Conservation (phyloP, 768 basidiomycete genomes). For the Pisolithus tinctorius region DNA sequence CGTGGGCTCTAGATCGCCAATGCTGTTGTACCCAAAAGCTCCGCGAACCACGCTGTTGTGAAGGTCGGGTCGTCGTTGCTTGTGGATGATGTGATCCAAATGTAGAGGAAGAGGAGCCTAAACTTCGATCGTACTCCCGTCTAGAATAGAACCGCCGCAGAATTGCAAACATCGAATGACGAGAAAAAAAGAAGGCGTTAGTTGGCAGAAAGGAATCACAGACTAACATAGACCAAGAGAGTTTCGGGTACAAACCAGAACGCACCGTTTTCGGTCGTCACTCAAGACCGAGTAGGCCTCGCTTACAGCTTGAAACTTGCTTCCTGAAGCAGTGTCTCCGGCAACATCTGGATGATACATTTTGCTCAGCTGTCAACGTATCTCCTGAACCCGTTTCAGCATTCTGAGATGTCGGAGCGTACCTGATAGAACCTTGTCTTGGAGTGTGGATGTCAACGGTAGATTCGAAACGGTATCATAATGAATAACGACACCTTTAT, state of each 20-base stretch:
- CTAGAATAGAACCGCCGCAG: constrained; percentile 7
- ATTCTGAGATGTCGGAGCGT: background rate
- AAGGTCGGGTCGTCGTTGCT: constrained; percentile 22
- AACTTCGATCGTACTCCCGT: constrained; percentile 26
- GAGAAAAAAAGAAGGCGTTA: too few relatives aligned
- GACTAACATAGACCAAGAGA: background rate
- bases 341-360: constrained; percentile 40
- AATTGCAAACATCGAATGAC: background rate
- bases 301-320: constrained; percentile 39
- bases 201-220: too few relatives aligned
- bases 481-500: constrained; percentile 20
- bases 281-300: constrained; percentile 42
- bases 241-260: background rate
- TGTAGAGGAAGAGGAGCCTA: constrained; percentile 4
- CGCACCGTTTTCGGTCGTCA: constrained; percentile 40
- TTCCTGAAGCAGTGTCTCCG: constrained; percentile 30
- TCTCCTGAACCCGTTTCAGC: background rate
- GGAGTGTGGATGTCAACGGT: background rate
- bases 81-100: constrained; percentile 18
- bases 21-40: constrained; percentile 20
- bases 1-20: background rate
- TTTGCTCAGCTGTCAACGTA: constrained; percentile 38
- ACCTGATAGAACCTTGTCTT: constrained; percentile 29
- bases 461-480: background rate
- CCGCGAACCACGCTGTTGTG: constrained; percentile 19